Conservation (phyloP, 2,329 filamentous ascomycete species). For the Beauveria caledonica region DNA sequence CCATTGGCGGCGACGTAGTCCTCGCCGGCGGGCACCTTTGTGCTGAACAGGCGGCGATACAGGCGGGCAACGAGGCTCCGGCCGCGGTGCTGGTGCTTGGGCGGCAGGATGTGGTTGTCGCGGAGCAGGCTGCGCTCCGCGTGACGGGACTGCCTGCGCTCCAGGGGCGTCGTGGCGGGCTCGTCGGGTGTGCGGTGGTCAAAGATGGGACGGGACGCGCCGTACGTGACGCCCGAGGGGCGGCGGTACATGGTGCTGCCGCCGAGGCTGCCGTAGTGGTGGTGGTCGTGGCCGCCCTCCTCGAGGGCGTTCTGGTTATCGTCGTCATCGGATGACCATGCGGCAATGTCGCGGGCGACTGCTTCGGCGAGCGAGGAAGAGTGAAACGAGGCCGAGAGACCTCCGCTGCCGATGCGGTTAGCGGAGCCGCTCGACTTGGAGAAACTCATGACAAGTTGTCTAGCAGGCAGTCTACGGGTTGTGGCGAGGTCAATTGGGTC, state of each 20-base stretch:
- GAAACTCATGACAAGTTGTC: background rate
- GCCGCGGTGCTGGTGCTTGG: conserved; percentile 40
- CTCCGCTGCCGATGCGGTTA: conserved; percentile 6
- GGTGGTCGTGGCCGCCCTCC: conserved; percentile 32
- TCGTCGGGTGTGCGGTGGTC: conserved; percentile 45
- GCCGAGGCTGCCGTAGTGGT: conserved; percentile 14
- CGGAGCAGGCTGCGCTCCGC: conserved; percentile 54
- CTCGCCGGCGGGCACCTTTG: conserved; percentile 39
- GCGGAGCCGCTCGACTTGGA: conserved; percentile 13
- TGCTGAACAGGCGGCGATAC: conserved; percentile 47
- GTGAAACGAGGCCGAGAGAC: conserved; percentile 42
- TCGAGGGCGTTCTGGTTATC: conserved; percentile 26
- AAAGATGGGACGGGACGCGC: conserved; percentile 61
- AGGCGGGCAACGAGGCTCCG: conserved; percentile 28
- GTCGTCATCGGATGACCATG: conserved; percentile 52
- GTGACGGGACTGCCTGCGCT: conserved; percentile 47
- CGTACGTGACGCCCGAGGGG: conserved; percentile 67
- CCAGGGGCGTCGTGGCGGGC: conserved; percentile 42
- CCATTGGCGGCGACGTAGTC: conserved; percentile 18
- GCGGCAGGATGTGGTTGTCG: conserved; percentile 58
- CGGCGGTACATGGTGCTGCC: conserved; percentile 55
- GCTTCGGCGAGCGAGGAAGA: conserved; percentile 56
- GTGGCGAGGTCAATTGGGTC: background rate
- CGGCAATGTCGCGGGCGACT: conserved; percentile 58
- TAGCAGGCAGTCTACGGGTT: background rate